Evolutionary conservation across 306 rosid genomes (phyloP), one percentile per base, ranked within the genome.

Genomic region (Pueraria montana): DNA sequence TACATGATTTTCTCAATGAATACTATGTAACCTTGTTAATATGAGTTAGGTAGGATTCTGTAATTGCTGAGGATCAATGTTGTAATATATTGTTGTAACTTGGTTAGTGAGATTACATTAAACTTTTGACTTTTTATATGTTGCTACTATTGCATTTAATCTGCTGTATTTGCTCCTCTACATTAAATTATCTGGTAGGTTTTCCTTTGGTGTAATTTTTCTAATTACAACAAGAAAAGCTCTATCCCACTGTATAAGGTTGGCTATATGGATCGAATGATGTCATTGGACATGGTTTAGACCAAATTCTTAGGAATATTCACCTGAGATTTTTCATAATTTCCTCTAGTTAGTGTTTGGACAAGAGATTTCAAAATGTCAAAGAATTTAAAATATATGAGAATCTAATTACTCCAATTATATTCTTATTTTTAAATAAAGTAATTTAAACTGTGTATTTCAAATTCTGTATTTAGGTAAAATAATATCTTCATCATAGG

Each of bases 11-110:
- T 80, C 77, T 53, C 40, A 24, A 52, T 78, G 12, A 61, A 46
- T 67, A 66, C 83, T 79, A 8, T 64, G 68, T 70, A 53, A 78
- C 61, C 49, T 6, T 83, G 86, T 80, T 83, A 56, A 73, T 88
- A 80, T 62, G 59, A 69, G 81, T 32, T 63, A 85, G 90, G 30
- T 83, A 76, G 81, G 68, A 75, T 83, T 58, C 80, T 59, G 76
- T 71, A 68, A 53, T 82, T 73, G 74, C 77, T 74, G 55, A 46
- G 75, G 49, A 52, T 62, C 13, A 32, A 11, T 72, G 75, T 74
- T 65, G 70, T 59, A 61, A 62, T 67, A 67, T n/a, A n/a, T n/a
- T n/a, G n/a, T 43, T 49, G 68, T 43, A 77, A 58, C 58, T 45
- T 70, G 69, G 69, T 9, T 80, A 36, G 74, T 85, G 80, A 42